Conservation (phyloP, 345 rosid species). For the Raphanus raphanistrum region DNA sequence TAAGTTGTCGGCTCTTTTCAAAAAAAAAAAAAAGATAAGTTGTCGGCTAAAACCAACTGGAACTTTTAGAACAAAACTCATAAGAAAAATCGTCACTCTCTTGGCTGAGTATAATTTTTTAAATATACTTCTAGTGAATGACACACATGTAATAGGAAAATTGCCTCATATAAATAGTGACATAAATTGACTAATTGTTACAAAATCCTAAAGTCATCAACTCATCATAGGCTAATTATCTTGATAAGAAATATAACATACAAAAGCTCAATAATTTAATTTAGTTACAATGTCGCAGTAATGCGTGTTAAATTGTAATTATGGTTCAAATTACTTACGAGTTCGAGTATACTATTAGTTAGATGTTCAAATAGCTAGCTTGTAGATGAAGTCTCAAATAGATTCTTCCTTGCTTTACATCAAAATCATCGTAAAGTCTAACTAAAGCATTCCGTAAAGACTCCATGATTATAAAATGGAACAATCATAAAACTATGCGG, state of each 20-base stretch:
- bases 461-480: slow-evolving; percentile 19
- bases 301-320: neutral
- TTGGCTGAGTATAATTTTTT: too few relatives aligned
- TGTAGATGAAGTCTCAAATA: slow-evolving; percentile 37
- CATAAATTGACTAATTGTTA: neutral
- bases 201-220: neutral
- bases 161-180: neutral
- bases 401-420: slow-evolving; percentile 43
- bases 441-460: slow-evolving; percentile 40
- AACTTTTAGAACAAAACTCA: too few relatives aligned
- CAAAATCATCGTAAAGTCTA: slow-evolving; percentile 41
- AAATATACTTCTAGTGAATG: neutral
- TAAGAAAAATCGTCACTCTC: too few relatives aligned
- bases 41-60: too few relatives aligned
- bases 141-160: neutral
- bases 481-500: slow-evolving; percentile 34
- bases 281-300: neutral
- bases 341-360: slow-evolving; percentile 10
- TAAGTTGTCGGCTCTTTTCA: too few relatives aligned
- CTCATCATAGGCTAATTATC: neutral
- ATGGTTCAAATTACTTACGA: neutral
- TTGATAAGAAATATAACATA: neutral
- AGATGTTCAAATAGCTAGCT: slow-evolving; percentile 12
- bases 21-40: too few relatives aligned
- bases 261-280: neutral